Percentiles rank a stretch among this genome's conserved stretches.
Evolutionary conservation across 2,329 filamentous ascomycete species (phyloP).

Genomic region (Nemania abortiva): DNA sequence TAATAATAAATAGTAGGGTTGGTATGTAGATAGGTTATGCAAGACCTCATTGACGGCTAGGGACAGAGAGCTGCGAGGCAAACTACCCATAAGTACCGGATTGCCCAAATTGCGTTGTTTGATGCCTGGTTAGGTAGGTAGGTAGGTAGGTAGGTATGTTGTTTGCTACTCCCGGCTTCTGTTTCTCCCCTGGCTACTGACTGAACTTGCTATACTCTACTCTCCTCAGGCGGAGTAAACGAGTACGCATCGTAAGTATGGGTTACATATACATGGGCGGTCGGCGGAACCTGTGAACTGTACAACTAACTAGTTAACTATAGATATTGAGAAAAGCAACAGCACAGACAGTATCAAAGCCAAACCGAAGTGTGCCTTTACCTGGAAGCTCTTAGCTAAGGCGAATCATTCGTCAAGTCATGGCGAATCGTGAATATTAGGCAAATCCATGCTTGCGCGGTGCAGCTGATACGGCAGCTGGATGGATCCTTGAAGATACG

Average conservation of each 20-base stretch:
- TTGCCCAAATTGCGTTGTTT: background rate
- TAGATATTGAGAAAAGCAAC: background rate
- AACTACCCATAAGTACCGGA: too few species aligned
- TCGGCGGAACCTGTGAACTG: too few species aligned
- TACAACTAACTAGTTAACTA: background rate
- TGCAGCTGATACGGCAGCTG: conserved; percentile 21
- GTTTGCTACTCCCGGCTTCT: too few species aligned
- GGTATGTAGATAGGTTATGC: background rate
- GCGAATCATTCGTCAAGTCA: conserved; percentile 5
- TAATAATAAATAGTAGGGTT: too few species aligned
- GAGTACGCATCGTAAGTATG: too few species aligned
- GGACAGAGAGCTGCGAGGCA: background rate
- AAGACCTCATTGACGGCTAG: background rate
- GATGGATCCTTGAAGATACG: conserved; percentile 22
- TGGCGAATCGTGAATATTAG: conserved; percentile 12
- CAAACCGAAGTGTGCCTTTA: background rate
- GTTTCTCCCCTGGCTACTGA: too few species aligned
- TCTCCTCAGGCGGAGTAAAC: too few species aligned
- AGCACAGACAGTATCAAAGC: background rate
- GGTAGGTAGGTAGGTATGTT: too few species aligned
- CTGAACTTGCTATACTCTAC: too few species aligned
- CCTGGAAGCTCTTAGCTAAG: background rate
- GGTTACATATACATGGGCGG: too few species aligned
- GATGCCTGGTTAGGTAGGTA: background rate
- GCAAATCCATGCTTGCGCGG: conserved; percentile 10